These are phyloP conservation scores for Eustoma russellianum DNA, from an alignment of 257 asterid genomes.

Conservation along the genomic window DNA sequence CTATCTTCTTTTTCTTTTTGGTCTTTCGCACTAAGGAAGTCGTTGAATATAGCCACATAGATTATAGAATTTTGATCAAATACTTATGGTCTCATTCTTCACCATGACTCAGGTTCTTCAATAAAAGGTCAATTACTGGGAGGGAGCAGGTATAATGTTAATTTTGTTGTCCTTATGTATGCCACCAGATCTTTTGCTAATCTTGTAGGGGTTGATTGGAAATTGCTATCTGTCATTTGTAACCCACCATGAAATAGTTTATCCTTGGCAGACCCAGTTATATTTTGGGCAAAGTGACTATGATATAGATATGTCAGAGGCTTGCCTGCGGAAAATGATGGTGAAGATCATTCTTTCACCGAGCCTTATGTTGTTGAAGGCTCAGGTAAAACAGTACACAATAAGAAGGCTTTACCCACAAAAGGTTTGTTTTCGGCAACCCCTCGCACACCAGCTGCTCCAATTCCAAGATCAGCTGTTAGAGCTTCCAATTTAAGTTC, in stretches of 20 bases:
- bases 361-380: slow-evolving; percentile 37
- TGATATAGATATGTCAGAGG: slow-evolving; percentile 39
- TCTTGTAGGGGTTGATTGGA: too few species aligned
- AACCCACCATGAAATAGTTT: too few species aligned
- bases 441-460: slow-evolving; percentile 47
- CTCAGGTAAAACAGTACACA: slow-evolving; percentile 26
- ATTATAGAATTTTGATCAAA: too few species aligned
- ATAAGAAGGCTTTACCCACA: slow-evolving; percentile 45
- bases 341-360: slow-evolving; percentile 31
- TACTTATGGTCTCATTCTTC: too few species aligned
- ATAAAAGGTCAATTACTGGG: slow-evolving; percentile 37
- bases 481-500: slow-evolving; percentile 39
- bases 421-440: slow-evolving; percentile 46
- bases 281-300: slow-evolving; percentile 57
- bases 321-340: slow-evolving; percentile 28
- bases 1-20: too few species aligned
- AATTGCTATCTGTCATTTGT: too few species aligned
- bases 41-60: too few species aligned
- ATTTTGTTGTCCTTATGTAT: slow-evolving; percentile 11
- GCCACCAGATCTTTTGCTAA: too few species aligned
- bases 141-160: slow-evolving; percentile 61
- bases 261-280: slow-evolving; percentile 54
- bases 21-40: too few species aligned
- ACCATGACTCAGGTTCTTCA: slow-evolving; percentile 66
- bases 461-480: too few species aligned